These are phyloP conservation scores for Cryptomeria japonica DNA, from an alignment of 75 land plant genomes.

Conservation along the genomic window DNA sequence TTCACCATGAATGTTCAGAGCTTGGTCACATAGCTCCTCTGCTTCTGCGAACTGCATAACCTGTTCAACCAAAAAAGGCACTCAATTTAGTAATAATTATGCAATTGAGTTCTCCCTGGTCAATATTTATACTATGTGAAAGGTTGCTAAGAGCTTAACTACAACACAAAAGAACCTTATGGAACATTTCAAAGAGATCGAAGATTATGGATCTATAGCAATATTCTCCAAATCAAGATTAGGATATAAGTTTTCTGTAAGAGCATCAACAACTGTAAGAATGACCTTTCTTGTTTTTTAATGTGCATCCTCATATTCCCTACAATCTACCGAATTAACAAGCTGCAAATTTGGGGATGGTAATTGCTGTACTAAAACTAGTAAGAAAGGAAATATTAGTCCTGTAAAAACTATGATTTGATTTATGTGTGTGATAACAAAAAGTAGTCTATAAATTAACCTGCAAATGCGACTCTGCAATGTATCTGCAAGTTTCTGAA, in stretches of 20 bases:
- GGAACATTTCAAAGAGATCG: neutral
- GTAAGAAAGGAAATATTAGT: neutral
- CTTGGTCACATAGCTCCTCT: constrained; percentile 33
- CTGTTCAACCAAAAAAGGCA: constrained; percentile 11
- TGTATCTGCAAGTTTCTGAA: constrained; percentile 36
- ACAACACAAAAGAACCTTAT: neutral
- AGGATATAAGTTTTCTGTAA: neutral
- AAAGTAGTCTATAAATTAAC: constrained; percentile 11
- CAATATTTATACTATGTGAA: neutral
- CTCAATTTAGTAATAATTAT: neutral
- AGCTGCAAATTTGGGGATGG: too few species aligned
- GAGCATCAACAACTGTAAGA: neutral
- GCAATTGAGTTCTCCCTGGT: neutral
- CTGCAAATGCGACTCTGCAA: constrained; percentile 50
- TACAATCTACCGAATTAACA: neutral
- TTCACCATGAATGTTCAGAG: constrained; percentile 27
- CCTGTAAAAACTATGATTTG: neutral
- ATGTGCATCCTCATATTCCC: neutral
- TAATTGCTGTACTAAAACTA: neutral
- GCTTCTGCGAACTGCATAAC: constrained; percentile 44
- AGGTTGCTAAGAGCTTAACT: neutral
- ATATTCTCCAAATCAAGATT: neutral
- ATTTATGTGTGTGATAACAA: neutral
- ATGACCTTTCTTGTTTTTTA: neutral
- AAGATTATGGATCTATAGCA: neutral